Conservation (phyloP, 116 monocot genomes). For the Dioscorea cayenensis region DNA sequence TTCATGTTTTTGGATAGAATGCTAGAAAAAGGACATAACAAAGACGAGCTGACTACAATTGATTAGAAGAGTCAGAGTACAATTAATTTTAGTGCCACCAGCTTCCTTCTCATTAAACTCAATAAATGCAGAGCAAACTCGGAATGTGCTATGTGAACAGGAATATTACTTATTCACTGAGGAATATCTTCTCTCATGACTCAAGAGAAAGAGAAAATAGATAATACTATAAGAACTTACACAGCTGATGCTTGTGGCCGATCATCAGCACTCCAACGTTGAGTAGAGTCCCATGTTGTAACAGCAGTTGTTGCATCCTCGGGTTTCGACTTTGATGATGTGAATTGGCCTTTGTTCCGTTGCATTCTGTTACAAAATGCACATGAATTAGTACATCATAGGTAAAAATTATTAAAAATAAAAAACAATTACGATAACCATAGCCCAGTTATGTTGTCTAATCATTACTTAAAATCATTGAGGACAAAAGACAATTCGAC, state of each 20-base stretch:
- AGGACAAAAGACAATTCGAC: not conserved
- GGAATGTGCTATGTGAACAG: not conserved
- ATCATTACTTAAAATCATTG: too few species aligned
- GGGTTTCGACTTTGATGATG: slow-evolving; percentile 63
- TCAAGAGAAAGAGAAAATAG: not conserved
- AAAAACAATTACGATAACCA: too few species aligned
- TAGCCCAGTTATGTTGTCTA: too few species aligned
- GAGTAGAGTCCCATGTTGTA: slow-evolving; percentile 34
- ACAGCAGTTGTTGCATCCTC: slow-evolving; percentile 38
- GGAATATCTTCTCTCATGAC: not conserved
- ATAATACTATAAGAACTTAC: slow-evolving; percentile 27
- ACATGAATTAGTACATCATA: not conserved
- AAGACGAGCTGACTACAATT: not conserved
- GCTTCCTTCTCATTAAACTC: not conserved
- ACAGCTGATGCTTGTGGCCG: slow-evolving; percentile 44
- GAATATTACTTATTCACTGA: not conserved
- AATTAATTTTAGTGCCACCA: not conserved
- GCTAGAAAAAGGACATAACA: not conserved
- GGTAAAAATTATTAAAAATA: not conserved
- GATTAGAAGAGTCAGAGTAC: too few species aligned
- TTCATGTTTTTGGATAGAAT: not conserved
- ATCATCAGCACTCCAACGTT: slow-evolving; percentile 39
- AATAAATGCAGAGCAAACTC: not conserved
- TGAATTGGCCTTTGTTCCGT: slow-evolving; percentile 72
- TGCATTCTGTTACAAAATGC: slow-evolving; percentile 42